A percentile compares a stretch with the other conserved stretches of the same genome.
phyloP scores from a whole-genome alignment of 2,329 filamentous ascomycete genomes.

The Thelonectria olida region DNA sequence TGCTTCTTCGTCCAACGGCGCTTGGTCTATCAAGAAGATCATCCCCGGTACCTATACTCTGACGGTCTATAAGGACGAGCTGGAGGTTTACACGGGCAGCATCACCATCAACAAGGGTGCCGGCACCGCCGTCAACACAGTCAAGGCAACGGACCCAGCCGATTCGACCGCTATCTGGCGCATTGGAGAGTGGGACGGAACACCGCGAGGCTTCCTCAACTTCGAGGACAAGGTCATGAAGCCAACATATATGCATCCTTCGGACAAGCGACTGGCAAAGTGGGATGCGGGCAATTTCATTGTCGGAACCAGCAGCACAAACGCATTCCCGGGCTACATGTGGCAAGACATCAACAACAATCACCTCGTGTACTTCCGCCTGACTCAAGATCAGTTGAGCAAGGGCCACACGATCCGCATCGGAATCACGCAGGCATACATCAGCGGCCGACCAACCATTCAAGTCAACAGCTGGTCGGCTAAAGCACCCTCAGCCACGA shows the following conservation, averaged over 20 bases:
- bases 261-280: conserved; percentile 41
- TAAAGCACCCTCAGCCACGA: conserved; percentile 38
- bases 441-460: conserved; percentile 43
- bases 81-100: conserved; percentile 41
- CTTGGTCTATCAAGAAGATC: conserved; percentile 43
- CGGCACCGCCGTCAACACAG: conserved; percentile 41
- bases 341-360: conserved; percentile 54
- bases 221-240: conserved; percentile 50
- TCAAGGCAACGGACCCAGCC: conserved; percentile 43
- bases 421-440: conserved; percentile 45
- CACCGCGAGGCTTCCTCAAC: conserved; percentile 46
- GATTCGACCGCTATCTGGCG: conserved; percentile 46
- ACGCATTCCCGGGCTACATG: conserved; percentile 52
- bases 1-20: conserved; percentile 36
- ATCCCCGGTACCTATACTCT: conserved; percentile 45
- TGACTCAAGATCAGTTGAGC: conserved; percentile 40
- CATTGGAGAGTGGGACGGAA: conserved; percentile 49
- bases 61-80: conserved; percentile 47
- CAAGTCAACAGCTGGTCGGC: conserved; percentile 43
- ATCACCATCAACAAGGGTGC: conserved; percentile 41
- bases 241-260: conserved; percentile 53
- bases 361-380: conserved; percentile 51
- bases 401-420: conserved; percentile 41
- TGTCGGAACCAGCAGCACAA: conserved; percentile 45
- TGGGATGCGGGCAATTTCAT: conserved; percentile 47